Conservation (phyloP, 768 basidiomycete species). For the Cubamyces sp. region DNA sequence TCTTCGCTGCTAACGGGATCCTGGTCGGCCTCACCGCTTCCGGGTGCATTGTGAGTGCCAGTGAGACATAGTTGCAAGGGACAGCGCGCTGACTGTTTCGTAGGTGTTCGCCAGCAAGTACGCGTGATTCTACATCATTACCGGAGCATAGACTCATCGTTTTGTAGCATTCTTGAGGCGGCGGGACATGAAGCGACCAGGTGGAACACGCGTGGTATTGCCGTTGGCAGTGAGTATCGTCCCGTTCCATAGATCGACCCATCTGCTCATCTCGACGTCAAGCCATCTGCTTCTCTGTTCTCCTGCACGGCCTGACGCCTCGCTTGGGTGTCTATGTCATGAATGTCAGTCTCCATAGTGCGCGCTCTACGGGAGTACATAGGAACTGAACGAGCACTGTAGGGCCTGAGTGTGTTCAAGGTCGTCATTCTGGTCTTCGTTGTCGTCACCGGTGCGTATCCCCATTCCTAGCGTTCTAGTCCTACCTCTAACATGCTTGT, state of each 20-base stretch:
- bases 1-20: conserved; percentile 41
- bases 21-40: conserved; percentile 42
- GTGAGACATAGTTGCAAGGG: no score
- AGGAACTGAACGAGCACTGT: no score
- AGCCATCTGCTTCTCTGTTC: conserved; percentile 19
- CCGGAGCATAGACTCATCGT: background rate
- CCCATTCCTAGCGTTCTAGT: no score
- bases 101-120: background rate
- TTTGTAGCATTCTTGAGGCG: conserved; percentile 6
- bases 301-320: conserved; percentile 57
- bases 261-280: background rate
- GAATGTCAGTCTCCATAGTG: conserved; percentile 50
- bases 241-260: no score
- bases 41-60: conserved; percentile 22
- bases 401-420: conserved; percentile 52
- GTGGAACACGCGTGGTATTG: conserved; percentile 13
- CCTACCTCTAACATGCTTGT: no score
- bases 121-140: background rate
- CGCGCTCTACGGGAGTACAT: background rate
- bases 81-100: background rate
- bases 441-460: conserved; percentile 47
- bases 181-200: conserved; percentile 12
- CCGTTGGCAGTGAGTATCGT: conserved; percentile 1
- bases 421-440: conserved; percentile 56
- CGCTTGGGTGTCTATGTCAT: conserved; percentile 52